Percentiles rank a stretch among this genome's conserved stretches.
These are phyloP conservation scores for Corymbia citriodora DNA, from an alignment of 441 rosid species.

Conservation along the genomic window DNA sequence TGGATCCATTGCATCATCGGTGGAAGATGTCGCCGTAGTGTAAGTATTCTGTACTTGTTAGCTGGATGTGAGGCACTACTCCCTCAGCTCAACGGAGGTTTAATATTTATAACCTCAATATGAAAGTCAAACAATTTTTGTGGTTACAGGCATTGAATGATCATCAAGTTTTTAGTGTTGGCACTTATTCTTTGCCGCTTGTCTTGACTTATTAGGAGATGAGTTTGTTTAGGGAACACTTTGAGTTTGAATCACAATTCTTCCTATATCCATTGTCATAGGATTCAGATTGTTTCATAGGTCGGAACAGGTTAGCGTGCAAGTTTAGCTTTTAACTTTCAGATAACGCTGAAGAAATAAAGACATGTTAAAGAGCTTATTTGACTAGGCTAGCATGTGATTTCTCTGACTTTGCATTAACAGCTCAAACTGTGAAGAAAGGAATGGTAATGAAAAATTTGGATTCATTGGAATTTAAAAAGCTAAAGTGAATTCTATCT, in stretches of 20 bases:
- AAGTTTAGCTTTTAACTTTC: neutral
- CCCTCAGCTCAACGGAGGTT: neutral
- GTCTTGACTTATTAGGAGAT: neutral
- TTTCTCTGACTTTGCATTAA: neutral
- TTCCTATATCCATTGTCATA: neutral
- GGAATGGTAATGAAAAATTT: neutral
- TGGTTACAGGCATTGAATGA: neutral
- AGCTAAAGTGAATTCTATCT: neutral
- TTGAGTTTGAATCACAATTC: neutral
- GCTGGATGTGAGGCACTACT: neutral
- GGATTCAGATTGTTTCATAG: neutral
- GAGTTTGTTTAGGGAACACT: neutral
- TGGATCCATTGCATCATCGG: slow-evolving; percentile 77
- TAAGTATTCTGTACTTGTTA: slow-evolving; percentile 29
- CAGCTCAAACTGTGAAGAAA: neutral
- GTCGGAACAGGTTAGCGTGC: neutral
- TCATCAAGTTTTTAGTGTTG: neutral
- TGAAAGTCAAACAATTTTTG: neutral
- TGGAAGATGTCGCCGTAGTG: slow-evolving; percentile 76
- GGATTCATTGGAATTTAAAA: neutral
- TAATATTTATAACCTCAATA: neutral
- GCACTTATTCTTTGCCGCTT: neutral
- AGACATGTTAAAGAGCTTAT: neutral
- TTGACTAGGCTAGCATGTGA: neutral
- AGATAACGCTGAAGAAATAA: neutral